Conservation (phyloP, 2,329 filamentous ascomycete species). For the Aplosporella prunicola region DNA sequence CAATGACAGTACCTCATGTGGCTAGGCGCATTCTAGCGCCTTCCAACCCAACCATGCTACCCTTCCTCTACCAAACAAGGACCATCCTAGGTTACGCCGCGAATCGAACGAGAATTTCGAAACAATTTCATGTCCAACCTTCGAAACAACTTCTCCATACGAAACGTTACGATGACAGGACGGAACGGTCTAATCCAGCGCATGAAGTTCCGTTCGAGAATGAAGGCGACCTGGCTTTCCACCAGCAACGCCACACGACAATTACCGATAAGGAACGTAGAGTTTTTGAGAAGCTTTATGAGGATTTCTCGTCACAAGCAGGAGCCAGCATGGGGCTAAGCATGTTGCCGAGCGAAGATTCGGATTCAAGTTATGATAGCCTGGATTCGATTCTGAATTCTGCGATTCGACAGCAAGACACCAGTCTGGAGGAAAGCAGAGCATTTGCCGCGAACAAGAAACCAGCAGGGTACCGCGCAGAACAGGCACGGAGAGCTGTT, state of each 20-base stretch:
- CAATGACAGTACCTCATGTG: not conserved
- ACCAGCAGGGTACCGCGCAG: slow-evolving; percentile 7
- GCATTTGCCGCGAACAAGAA: too few relatives aligned
- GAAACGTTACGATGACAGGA: too few relatives aligned
- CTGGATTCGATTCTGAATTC: slow-evolving; percentile 4
- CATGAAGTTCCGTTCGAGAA: slow-evolving; percentile 34
- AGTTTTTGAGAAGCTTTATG: slow-evolving; percentile 17
- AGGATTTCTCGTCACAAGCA: slow-evolving; percentile 1
- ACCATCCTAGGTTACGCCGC: slow-evolving; percentile 44
- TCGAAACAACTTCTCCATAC: too few relatives aligned
- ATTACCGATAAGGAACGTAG: slow-evolving; percentile 27
- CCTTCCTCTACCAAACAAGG: slow-evolving; percentile 64
- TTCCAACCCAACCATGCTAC: slow-evolving; percentile 38
- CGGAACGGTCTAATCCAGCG: too few relatives aligned
- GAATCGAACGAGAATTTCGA: too few relatives aligned
- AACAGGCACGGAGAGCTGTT: slow-evolving; percentile 35
- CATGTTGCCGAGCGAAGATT: too few relatives aligned
- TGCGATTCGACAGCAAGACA: not conserved
- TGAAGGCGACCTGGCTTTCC: slow-evolving; percentile 28
- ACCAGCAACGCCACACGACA: slow-evolving; percentile 19
- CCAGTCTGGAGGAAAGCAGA: too few relatives aligned
- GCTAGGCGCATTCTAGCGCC: not conserved
- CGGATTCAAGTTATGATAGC: not conserved
- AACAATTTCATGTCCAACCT: too few relatives aligned
- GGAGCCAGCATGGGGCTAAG: too few relatives aligned